These are phyloP conservation scores for Xylaria hypoxylon DNA, from an alignment of 2,329 filamentous ascomycete genomes.

Conservation along the genomic window DNA sequence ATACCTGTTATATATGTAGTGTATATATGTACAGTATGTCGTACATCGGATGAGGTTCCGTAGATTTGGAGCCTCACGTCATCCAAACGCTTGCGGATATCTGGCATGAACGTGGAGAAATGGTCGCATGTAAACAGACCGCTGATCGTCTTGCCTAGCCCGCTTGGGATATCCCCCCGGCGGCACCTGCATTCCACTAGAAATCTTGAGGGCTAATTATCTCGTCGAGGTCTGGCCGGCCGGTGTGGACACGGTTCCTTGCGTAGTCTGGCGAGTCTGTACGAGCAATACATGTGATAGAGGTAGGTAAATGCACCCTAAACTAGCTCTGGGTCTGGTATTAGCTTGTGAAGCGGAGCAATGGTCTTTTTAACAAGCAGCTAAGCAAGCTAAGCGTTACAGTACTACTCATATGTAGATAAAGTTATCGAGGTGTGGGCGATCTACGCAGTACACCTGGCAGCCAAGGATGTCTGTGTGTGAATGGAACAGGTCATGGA, in stretches of 20 bases:
- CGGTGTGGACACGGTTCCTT: neutral
- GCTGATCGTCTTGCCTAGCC: constrained; percentile 38
- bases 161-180: constrained; percentile 32
- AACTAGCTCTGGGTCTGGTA: no score
- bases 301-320: no score
- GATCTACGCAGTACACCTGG: constrained; percentile 1
- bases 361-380: neutral
- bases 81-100: constrained; percentile 39
- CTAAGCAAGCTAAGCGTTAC: no score
- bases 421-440: constrained; percentile 11
- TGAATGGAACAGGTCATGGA: constrained; percentile 3
- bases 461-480: constrained; percentile 3
- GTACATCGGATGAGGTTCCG: constrained; percentile 32
- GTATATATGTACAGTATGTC: constrained; percentile 17
- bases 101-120: constrained; percentile 40
- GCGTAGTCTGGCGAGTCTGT: no score
- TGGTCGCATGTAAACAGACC: constrained; percentile 39
- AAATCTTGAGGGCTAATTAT: constrained; percentile 33
- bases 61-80: constrained; percentile 39
- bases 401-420: no score
- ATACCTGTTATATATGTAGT: no score
- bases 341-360: constrained; percentile 15
- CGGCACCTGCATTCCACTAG: constrained; percentile 31
- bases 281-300: neutral
- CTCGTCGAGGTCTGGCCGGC: constrained; percentile 13